These are phyloP conservation scores for Hyparrhenia diplandra DNA, from an alignment of 176 grass and related monocot species.

Conservation along the genomic window DNA sequence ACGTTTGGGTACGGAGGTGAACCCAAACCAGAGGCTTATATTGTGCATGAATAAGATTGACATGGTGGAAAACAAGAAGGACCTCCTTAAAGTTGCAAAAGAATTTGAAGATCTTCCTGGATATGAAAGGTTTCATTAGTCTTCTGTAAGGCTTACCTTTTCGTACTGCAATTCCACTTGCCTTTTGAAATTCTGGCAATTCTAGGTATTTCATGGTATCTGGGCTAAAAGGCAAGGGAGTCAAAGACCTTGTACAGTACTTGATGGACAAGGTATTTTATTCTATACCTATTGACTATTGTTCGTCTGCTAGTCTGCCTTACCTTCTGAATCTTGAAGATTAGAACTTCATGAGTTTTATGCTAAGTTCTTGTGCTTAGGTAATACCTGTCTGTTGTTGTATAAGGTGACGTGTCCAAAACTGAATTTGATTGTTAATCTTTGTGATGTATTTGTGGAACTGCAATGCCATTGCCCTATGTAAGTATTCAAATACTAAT, in stretches of 20 bases:
- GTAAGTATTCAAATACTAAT: background rate
- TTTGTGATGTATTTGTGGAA: background rate
- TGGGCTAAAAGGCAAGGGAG: conserved; percentile 82
- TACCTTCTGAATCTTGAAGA: no score
- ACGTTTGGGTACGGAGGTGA: conserved; percentile 61
- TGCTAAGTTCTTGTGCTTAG: background rate
- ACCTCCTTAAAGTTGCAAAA: conserved; percentile 83
- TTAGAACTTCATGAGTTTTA: background rate
- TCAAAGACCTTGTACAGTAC: conserved; percentile 88
- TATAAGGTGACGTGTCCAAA: background rate
- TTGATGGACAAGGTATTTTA: conserved; percentile 80
- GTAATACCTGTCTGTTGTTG: background rate
- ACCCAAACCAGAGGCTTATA: conserved; percentile 76
- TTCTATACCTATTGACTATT: background rate
- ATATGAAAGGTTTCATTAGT: conserved; percentile 61
- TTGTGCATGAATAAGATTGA: conserved; percentile 99
- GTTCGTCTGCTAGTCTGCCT: background rate
- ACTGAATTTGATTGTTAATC: background rate
- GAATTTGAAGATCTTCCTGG: conserved; percentile 94
- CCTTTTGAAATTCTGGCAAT: conserved; percentile 12
- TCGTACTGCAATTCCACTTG: conserved; percentile 16
- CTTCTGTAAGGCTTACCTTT: background rate
- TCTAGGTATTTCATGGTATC: conserved; percentile 97
- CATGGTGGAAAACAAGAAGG: conserved; percentile 76
- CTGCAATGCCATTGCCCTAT: background rate